These are phyloP conservation scores for Globisporangium ultimum DNA, from an alignment of 352 stramenopile genomes.

Conservation along the genomic window DNA sequence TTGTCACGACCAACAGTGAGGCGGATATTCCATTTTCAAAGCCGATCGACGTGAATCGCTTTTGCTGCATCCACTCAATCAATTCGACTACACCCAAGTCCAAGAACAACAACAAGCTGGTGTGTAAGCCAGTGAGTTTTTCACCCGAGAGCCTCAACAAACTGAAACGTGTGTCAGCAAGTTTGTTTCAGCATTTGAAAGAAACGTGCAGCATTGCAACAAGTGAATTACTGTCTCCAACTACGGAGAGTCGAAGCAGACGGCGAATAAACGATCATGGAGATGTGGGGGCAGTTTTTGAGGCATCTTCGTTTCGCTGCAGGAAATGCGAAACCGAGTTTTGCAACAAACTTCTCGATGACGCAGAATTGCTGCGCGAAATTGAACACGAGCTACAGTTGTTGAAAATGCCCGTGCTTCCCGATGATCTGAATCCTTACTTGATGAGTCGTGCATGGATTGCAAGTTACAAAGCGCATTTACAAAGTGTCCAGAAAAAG, in stretches of 20 bases:
- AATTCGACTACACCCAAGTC: slow-evolving; percentile 6
- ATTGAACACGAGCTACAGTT: slow-evolving; percentile 44
- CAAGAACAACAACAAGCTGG: neutral
- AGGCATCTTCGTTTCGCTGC: slow-evolving; percentile 43
- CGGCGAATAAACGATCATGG: slow-evolving; percentile 8
- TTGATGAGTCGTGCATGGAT: slow-evolving; percentile 76
- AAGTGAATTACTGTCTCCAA: slow-evolving; percentile 7
- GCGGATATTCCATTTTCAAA: slow-evolving; percentile 54
- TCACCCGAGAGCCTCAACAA: slow-evolving; percentile 44
- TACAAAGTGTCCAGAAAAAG: slow-evolving; percentile 46
- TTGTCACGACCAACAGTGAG: slow-evolving; percentile 6
- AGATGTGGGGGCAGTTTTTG: slow-evolving; percentile 27
- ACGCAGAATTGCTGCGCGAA: slow-evolving; percentile 50
- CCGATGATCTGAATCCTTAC: slow-evolving; percentile 23
- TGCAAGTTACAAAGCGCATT: slow-evolving; percentile 61
- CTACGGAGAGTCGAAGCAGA: neutral
- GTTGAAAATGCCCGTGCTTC: slow-evolving; percentile 35
- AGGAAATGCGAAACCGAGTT: slow-evolving; percentile 41
- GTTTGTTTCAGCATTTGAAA: slow-evolving; percentile 42
- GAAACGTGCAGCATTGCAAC: slow-evolving; percentile 29
- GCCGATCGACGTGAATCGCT: slow-evolving; percentile 41
- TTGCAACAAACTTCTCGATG: slow-evolving; percentile 43
- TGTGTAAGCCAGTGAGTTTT: slow-evolving; percentile 22
- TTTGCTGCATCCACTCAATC: slow-evolving; percentile 47
- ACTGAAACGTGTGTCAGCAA: slow-evolving; percentile 59